Percentiles rank a stretch among this genome's conserved stretches.
Conservation (phyloP, 2,329 filamentous ascomycete genomes). For the Phoma sp. region DNA sequence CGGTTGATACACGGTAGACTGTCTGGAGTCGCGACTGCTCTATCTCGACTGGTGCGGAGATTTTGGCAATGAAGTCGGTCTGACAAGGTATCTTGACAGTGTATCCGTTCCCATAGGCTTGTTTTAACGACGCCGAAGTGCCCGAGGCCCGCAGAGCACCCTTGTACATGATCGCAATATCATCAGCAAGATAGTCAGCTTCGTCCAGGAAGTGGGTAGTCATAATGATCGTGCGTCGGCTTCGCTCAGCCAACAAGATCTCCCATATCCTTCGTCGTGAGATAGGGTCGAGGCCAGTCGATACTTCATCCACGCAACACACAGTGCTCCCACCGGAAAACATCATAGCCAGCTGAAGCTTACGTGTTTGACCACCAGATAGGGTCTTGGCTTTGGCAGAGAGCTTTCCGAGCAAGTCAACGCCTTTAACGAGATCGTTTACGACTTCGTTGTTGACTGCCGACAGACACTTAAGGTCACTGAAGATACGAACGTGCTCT, state of each 20-base stretch:
- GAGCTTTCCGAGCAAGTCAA: slow-evolving; percentile 78
- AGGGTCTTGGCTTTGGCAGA: slow-evolving; percentile 75
- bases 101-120: slow-evolving; percentile 80
- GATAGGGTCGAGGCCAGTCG: slow-evolving; percentile 83
- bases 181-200: slow-evolving; percentile 83
- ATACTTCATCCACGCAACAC: slow-evolving; percentile 89
- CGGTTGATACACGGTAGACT: slow-evolving; percentile 75
- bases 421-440: slow-evolving; percentile 53
- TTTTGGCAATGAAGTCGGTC: slow-evolving; percentile 16
- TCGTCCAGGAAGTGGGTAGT: slow-evolving; percentile 94
- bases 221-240: slow-evolving; percentile 78
- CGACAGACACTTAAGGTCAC: slow-evolving; percentile 33
- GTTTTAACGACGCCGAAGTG: slow-evolving; percentile 82
- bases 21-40: slow-evolving; percentile 70
- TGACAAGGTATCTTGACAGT: slow-evolving; percentile 31
- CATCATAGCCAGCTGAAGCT: slow-evolving; percentile 92
- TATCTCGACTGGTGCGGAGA: slow-evolving; percentile 24
- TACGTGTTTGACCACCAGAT: slow-evolving; percentile 88
- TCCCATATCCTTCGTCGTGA: slow-evolving; percentile 90
- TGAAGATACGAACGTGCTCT: slow-evolving; percentile 41
- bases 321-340: slow-evolving; percentile 84
- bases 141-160: slow-evolving; percentile 80
- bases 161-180: slow-evolving; percentile 85
- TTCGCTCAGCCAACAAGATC: slow-evolving; percentile 82
- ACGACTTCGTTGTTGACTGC: slow-evolving; percentile 59